Base-by-base conservation (phyloP, 768 basidiomycete genomes). In the Phylloporus arenicola region DNA sequence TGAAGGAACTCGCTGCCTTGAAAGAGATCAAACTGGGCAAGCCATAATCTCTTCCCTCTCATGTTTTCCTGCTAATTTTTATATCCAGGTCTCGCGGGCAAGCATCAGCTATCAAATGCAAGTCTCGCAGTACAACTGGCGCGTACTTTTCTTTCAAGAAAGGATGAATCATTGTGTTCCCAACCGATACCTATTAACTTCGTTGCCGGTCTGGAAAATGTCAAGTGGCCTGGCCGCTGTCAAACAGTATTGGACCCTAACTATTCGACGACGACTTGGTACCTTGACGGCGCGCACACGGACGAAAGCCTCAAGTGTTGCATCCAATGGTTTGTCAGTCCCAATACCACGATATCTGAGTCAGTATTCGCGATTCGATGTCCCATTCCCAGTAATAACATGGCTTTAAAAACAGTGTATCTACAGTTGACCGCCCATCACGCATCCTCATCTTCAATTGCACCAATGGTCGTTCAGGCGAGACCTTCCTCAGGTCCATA, bases 261-360 rank as follows among this genome's bases (percentile, higher is more conserved):
- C 14, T 63, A 78, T 34, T 44, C 68, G 2, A 60, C 67, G 14
- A 74, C 79, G 7, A 86, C 80, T 3, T 98, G 96, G 96, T 91
- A 84, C 67, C 72, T 99, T 12, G 96, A 98, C 63, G 96, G 96
- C 1, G 94, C 96, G 11, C 96, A 99, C 66, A 99, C 96, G 0
- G 69, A 79, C 12, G 96, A 98, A 64, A 96, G 92, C 61, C 73
- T 99, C 25, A 76, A 79, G 39, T 92, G 82, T 53, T 95, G 94
- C 57, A 78, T 88, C 13, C 73, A 90, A 51, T 99, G 96, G 96
- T 96, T 88, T 63, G 83, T 81, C 41, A 76, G 70, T 44, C 82
- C 83, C 10, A 73, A 71, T 1, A 72, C 80, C 35, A 80, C 78
- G 7, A 58, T 88, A 45, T 60, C 69, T 11, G 47, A 62, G 50